Conservation (phyloP, 1,284 basidiomycete genomes). For the Irpex rosettiformis region DNA sequence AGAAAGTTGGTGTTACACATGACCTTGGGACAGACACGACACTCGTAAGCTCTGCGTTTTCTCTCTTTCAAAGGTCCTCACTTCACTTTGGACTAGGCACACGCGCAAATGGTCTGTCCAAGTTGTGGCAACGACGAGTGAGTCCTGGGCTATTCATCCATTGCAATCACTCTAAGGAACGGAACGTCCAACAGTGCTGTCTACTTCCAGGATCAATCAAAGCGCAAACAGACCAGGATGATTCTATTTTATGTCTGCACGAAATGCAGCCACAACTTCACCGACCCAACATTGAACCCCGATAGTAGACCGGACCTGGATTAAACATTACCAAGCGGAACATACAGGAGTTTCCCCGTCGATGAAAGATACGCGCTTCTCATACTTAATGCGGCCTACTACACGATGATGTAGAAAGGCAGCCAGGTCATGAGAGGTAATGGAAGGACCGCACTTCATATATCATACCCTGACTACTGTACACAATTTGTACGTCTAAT, state of each 20-base stretch:
- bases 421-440: background rate
- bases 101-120: conserved; percentile 70
- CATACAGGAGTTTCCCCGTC: too few relatives aligned
- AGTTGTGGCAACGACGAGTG: conserved; percentile 72
- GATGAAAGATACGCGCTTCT: too few relatives aligned
- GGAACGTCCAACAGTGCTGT: conserved; percentile 58
- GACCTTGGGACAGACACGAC: conserved; percentile 92
- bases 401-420: too few relatives aligned
- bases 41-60: conserved; percentile 53
- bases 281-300: conserved; percentile 55
- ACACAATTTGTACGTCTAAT: background rate
- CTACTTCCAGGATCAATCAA: conserved; percentile 92
- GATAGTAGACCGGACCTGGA: conserved; percentile 15
- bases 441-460: background rate
- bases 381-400: too few relatives aligned
- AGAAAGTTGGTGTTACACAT: conserved; percentile 88
- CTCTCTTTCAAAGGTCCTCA: background rate
- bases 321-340: background rate
- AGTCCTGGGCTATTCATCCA: conserved; percentile 24
- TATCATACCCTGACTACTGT: background rate
- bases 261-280: conserved; percentile 78
- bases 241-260: conserved; percentile 91
- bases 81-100: conserved; percentile 44
- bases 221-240: conserved; percentile 89
- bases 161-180: conserved; percentile 8